These are phyloP conservation scores for Phylloporus sp. DNA, from an alignment of 768 basidiomycete genomes.

Conservation along the genomic window DNA sequence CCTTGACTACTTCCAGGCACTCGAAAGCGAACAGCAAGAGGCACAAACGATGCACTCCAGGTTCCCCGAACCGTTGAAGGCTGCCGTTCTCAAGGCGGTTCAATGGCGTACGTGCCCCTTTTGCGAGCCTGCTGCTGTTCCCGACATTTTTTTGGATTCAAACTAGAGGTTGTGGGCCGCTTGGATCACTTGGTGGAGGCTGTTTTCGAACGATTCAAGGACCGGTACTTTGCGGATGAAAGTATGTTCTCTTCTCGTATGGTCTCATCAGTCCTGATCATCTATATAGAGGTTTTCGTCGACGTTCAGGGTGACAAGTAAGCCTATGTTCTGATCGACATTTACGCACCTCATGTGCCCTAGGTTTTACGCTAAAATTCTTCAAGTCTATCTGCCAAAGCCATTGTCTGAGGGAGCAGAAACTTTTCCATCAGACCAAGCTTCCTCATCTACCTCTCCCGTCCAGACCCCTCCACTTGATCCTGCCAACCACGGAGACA, in stretches of 20 bases:
- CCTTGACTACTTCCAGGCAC: constrained; percentile 91
- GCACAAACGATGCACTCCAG: constrained; percentile 84
- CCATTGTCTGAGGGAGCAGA: constrained; percentile 40
- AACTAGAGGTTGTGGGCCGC: constrained; percentile 90
- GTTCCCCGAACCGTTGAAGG: constrained; percentile 91
- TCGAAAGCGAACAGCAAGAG: constrained; percentile 88
- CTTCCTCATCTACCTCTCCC: constrained; percentile 46
- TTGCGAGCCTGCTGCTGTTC: constrained; percentile 10
- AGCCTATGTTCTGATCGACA: constrained; percentile 19
- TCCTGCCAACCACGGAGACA: constrained; percentile 45
- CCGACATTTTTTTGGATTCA: constrained; percentile 13
- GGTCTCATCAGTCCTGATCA: constrained; percentile 14
- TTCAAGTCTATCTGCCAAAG: constrained; percentile 72
- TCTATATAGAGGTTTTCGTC: constrained; percentile 70
- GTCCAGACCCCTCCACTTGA: constrained; percentile 40
- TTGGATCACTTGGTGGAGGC: constrained; percentile 93
- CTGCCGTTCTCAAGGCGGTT: constrained; percentile 84
- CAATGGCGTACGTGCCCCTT: constrained; percentile 85
- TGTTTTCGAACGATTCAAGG: constrained; percentile 93
- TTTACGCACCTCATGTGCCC: constrained; percentile 14
- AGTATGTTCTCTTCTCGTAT: constrained; percentile 49
- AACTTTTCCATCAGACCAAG: constrained; percentile 26
- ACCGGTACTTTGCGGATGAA: constrained; percentile 90
- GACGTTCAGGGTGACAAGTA: constrained; percentile 87
- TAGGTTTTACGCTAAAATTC: constrained; percentile 81